Evolutionary conservation across 2,329 filamentous ascomycete genomes (phyloP), one percentile per base, ranked within the genome.

Genomic region (Neodidymelliopsis sp.): DNA sequence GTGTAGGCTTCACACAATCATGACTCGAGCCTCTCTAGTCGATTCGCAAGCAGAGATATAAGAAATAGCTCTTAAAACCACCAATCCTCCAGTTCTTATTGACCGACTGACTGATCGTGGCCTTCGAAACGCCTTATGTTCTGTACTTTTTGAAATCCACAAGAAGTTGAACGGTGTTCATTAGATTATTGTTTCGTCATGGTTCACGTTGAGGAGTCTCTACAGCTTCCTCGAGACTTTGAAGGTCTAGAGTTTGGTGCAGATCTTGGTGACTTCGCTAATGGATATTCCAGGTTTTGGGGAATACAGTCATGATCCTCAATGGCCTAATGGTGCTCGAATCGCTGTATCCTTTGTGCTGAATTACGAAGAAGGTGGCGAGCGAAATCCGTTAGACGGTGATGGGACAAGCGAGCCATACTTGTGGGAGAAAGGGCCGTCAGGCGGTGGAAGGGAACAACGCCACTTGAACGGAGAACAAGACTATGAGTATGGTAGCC

Each of bases 401-500:
- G 71, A 74, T 25, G 61, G 62, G 8, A 66, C 66, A 19, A 57
- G 63, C 2, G 67, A 49, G 31, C 39, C 45, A 8, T 49, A 42
- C 15, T 15, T 49, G n/a, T 42, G 37, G 31, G 37, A 42, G 31
- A 49, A 41, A 19, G 39, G 39, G 4, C 39, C 45, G 13, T 49
- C 45, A 4, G 39, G 38, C 30, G 45, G 39, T n/a, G 39, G 39
- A 2, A 43, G 30, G 28, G 39, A 70, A 69, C 41, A 57, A 58
- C 20, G 69, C 67, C 22, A 72, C 4, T 54, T 67, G 43, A 80
- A 78, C 48, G 73, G 72, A 36, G 79, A 82, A 65, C 73, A 70
- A 33, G 79, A 81, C 51, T 82, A 77, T 55, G 79, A 82, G 51
- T 82, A 82, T 58, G 77, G 79, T 25, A 74, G 73, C 25, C 73